A percentile compares a stretch with the other conserved stretches of the same genome.
Conservation (phyloP, 2,329 filamentous ascomycete genomes). For the Ascochyta fabae region DNA sequence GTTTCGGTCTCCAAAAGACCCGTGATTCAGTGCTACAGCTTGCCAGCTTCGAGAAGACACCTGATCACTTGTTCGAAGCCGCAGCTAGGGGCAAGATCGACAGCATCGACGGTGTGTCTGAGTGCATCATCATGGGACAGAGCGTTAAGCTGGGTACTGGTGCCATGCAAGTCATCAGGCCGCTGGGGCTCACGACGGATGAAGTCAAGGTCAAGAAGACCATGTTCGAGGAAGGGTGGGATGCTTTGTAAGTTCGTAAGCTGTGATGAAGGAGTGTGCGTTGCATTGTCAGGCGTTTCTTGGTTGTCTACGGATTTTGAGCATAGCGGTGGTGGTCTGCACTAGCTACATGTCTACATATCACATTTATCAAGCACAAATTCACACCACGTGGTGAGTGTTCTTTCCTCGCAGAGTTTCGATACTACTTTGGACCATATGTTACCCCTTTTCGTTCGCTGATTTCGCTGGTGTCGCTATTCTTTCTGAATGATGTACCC, state of each 20-base stretch:
- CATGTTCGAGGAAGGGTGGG: slow-evolving; percentile 49
- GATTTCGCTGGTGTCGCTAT: no score
- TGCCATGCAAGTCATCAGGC: slow-evolving; percentile 85
- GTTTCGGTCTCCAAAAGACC: slow-evolving; percentile 96
- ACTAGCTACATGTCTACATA: background rate
- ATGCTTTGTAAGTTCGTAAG: slow-evolving; percentile 28
- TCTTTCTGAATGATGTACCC: no score
- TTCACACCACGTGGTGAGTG: no score
- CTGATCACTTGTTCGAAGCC: slow-evolving; percentile 95
- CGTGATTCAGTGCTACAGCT: slow-evolving; percentile 91
- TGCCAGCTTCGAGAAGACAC: slow-evolving; percentile 96
- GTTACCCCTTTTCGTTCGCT: no score
- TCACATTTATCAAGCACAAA: background rate
- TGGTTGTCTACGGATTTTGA: background rate
- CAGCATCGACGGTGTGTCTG: slow-evolving; percentile 88
- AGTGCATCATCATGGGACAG: slow-evolving; percentile 99
- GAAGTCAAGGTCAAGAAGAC: slow-evolving; percentile 37
- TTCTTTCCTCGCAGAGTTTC: background rate
- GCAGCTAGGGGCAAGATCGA: slow-evolving; percentile 92
- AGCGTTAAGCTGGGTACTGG: slow-evolving; percentile 91
- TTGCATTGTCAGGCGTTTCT: slow-evolving; percentile 10
- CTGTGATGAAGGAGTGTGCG: background rate
- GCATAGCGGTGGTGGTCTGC: slow-evolving; percentile 18
- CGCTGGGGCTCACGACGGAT: slow-evolving; percentile 54
- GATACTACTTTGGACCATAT: no score